Conservation (phyloP, 164 flowering plant species). For the Macadamia integrifolia region DNA sequence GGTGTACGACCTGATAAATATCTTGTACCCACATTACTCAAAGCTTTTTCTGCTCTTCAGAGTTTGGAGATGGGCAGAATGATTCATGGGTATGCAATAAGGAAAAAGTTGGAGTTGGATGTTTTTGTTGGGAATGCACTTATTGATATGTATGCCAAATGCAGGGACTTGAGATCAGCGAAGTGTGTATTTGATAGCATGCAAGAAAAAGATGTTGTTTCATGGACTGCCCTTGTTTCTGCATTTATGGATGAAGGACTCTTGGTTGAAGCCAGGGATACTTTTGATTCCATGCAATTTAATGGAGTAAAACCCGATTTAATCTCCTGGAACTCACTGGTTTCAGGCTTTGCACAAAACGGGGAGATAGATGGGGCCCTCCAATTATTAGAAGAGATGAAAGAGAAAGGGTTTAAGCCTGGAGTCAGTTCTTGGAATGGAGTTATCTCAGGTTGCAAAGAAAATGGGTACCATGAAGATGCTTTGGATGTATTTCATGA, state of each 20-base stretch:
- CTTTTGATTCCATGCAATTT: slow-evolving; percentile 34
- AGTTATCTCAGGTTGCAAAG: slow-evolving; percentile 39
- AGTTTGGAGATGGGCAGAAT: slow-evolving; percentile 25
- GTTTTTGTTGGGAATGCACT: slow-evolving; percentile 43
- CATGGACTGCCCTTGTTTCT: slow-evolving; percentile 45
- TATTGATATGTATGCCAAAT: slow-evolving; percentile 43
- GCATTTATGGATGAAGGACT: slow-evolving; percentile 35
- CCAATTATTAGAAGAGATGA: slow-evolving; percentile 30
- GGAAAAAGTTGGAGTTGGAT: slow-evolving; percentile 28
- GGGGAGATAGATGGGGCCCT: slow-evolving; percentile 37
- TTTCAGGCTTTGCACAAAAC: slow-evolving; percentile 36
- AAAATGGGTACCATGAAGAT: slow-evolving; percentile 32
- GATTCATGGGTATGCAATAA: slow-evolving; percentile 44
- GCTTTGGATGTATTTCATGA: slow-evolving; percentile 30
- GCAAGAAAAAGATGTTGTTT: slow-evolving; percentile 42
- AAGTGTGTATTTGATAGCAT: slow-evolving; percentile 32
- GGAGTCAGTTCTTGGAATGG: slow-evolving; percentile 48
- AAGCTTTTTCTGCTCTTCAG: slow-evolving; percentile 36
- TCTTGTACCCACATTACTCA: slow-evolving; percentile 40
- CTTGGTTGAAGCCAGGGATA: slow-evolving; percentile 31
- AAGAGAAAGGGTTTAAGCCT: slow-evolving; percentile 34
- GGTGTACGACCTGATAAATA: slow-evolving; percentile 42
- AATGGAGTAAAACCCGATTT: slow-evolving; percentile 38
- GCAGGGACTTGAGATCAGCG: slow-evolving; percentile 29
- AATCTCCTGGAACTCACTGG: slow-evolving; percentile 48